Percentiles rank a stretch among this genome's conserved stretches.
Evolutionary conservation across 1,284 basidiomycete species (phyloP).

Genomic region (Moesziomyces parantarcticus): DNA sequence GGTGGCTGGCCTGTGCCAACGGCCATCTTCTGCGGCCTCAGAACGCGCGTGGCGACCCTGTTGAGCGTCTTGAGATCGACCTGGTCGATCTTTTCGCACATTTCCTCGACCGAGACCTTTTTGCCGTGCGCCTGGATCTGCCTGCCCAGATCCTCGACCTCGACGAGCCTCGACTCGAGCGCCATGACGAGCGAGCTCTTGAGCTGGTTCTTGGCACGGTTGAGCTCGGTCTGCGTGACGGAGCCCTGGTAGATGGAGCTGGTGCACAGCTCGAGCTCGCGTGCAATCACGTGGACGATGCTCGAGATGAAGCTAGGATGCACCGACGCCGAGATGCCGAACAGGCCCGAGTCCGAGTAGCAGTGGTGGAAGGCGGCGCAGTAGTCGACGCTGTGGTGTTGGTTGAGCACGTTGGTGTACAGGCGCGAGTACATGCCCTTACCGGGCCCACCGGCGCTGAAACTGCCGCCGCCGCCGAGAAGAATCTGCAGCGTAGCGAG

Average conservation of each 20-base stretch:
- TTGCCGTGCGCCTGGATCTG: conserved; percentile 91
- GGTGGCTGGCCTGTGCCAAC: conserved; percentile 13
- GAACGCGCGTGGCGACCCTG: conserved; percentile 79
- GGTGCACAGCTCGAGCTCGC: conserved; percentile 74
- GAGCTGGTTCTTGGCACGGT: conserved; percentile 93
- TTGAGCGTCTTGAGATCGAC: conserved; percentile 79
- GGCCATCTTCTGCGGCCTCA: conserved; percentile 68
- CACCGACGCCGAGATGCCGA: conserved; percentile 92
- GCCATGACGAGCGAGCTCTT: conserved; percentile 95
- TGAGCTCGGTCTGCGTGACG: conserved; percentile 78
- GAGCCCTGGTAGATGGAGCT: conserved; percentile 59
- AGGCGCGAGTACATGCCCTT: conserved; percentile 99
- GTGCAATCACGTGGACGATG: conserved; percentile 85
- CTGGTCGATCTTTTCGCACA: conserved; percentile 88
- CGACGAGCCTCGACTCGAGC: conserved; percentile 87
- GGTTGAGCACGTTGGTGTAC: conserved; percentile 97
- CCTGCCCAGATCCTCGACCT: conserved; percentile 72
- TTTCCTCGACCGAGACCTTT: conserved; percentile 87
- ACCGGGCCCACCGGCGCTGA: conserved; percentile 94
- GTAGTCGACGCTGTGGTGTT: conserved; percentile 92
- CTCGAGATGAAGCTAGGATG: conserved; percentile 76
- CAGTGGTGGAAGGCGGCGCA: conserved; percentile 99
- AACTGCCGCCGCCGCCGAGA: conserved; percentile 92
- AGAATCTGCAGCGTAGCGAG: conserved; percentile 94
- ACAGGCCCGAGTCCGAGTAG: conserved; percentile 92